Evolutionary conservation across 75 land plant genomes (phyloP).

Genomic region (Pinus taeda): DNA sequence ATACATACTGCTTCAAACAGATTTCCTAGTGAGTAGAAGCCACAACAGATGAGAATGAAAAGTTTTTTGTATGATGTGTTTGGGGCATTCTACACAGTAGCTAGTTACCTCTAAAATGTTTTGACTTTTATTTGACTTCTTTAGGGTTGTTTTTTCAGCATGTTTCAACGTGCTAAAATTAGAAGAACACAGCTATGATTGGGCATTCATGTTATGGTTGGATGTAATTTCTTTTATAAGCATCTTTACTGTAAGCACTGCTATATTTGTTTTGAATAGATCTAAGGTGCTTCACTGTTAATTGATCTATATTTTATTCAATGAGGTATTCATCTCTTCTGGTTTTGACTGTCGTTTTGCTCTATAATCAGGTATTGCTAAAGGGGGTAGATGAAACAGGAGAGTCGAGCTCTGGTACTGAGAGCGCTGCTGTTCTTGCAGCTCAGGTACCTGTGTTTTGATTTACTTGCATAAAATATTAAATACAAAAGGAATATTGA

Average conservation of each 20-base stretch:
- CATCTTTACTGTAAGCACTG: background rate
- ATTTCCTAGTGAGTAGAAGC: background rate
- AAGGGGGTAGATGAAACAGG: constrained; percentile 1
- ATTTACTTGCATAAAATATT: background rate
- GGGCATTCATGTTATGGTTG: background rate
- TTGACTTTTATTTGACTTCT: background rate
- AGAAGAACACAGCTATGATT: too few relatives aligned
- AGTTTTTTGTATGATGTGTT: background rate
- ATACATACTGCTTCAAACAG: background rate
- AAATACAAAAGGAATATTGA: background rate
- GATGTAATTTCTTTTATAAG: background rate
- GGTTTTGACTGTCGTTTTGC: background rate
- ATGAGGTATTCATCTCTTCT: background rate
- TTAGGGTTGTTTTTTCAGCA: background rate
- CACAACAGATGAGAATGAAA: background rate
- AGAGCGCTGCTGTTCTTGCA: constrained; percentile 6
- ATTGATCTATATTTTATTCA: background rate
- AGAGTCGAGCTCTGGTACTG: background rate
- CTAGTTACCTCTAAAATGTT: background rate
- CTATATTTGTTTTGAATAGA: background rate
- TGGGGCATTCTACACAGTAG: background rate
- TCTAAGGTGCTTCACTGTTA: background rate
- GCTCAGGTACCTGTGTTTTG: background rate
- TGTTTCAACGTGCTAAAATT: too few relatives aligned
- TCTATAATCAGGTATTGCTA: background rate